Base-by-base conservation (phyloP, 768 basidiomycete species). In the Mycena belliarum region DNA sequence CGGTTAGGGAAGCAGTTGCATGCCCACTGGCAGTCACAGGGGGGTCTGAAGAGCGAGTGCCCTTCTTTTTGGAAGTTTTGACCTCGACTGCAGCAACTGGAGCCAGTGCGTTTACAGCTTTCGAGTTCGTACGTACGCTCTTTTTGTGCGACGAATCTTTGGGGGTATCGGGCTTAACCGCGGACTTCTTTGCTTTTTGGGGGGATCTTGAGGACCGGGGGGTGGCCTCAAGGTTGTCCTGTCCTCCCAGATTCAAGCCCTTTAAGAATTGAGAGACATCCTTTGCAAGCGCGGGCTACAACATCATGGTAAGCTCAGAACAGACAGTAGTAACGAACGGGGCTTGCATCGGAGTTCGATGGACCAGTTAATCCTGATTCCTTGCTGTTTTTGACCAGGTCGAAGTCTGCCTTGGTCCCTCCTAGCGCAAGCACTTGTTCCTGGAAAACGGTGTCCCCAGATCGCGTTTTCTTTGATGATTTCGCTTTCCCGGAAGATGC, bases 241-340 rank as follows among this genome's bases (percentile, higher is more conserved):
- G 52, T 28, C 63, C 64, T 23, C 57, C 64, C 12, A 74, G 63
- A 44, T 76, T 73, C n/a, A 79, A 67, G 10, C 66, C 73, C 53
- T 78, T 76, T 46, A 82, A 66, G 63, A 79, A 81, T 60, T 76
- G 77, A 29, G 75, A 77, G 49, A 80, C 73, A 67, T 80, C 82
- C 51, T 75, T 75, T 23, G 75, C 64, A 16, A 82, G 72, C 16
- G 63, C 57, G 53, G 76, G 73, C 82, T 81, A 33, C 52, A 20
- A 53, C 49, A 43, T 29, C 32, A 2, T 4, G 18, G 42, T 44
- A 45, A 54, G 55, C 40, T 16, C 43, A 12, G 42, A 33, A 50
- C 14, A 9, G 38, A 10, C 33, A 48, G n/a, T 47, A 21, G 25
- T 20, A 24, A 33, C n/a, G n/a, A 12, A 20, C 11, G 44, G 44